Evolutionary conservation across 2,329 filamentous ascomycete species (phyloP).

Genomic region (Sarocladiaceae sp.): DNA sequence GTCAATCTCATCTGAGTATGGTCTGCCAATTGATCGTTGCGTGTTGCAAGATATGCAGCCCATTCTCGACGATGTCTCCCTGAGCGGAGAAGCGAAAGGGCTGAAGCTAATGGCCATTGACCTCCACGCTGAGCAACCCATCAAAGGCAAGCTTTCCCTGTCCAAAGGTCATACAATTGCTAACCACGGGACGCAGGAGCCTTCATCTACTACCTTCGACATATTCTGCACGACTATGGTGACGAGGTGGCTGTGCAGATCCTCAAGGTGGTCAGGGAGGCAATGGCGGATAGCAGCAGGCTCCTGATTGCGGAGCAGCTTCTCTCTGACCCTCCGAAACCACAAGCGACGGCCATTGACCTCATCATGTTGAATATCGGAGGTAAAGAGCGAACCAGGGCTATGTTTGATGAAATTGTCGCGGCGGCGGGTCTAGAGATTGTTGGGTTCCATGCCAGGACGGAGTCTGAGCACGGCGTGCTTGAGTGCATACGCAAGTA

Average conservation of each 20-base stretch:
- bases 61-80: constrained; percentile 21
- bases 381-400: constrained; percentile 28
- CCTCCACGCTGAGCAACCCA: constrained; percentile 25
- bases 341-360: constrained; percentile 20
- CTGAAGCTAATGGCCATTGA: constrained; percentile 19
- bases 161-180: constrained; percentile 1
- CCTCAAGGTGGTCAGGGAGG: constrained; percentile 20
- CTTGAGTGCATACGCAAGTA: too few species aligned
- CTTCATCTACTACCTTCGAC: constrained; percentile 28
- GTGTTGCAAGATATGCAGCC: constrained; percentile 24
- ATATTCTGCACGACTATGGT: constrained; percentile 31
- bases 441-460: too few species aligned
- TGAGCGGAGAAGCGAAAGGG: constrained; percentile 14
- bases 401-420: too few species aligned
- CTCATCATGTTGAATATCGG: constrained; percentile 25
- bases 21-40: constrained; percentile 20
- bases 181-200: constrained; percentile 21
- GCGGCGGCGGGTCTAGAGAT: too few species aligned
- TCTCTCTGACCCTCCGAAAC: constrained; percentile 19
- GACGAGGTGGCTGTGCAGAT: constrained; percentile 25
- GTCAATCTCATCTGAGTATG: constrained; percentile 19
- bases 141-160: constrained; percentile 19
- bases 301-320: constrained; percentile 28
- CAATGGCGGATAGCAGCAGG: constrained; percentile 25
- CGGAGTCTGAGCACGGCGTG: too few species aligned